Base-by-base conservation (phyloP, 306 rosid genomes). In the Coriaria nepalensis region DNA sequence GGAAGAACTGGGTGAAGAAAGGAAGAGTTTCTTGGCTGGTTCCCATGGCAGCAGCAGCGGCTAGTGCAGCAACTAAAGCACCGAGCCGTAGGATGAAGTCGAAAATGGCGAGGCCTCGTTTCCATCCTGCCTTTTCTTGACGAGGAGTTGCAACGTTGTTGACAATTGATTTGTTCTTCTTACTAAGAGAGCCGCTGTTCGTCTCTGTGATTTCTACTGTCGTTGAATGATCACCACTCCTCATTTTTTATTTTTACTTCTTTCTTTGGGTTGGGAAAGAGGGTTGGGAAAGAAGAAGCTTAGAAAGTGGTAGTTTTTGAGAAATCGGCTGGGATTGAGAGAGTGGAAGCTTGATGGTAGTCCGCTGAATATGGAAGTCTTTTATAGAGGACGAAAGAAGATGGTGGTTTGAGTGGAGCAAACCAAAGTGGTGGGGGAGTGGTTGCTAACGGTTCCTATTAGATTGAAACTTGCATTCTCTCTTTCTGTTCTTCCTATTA, bases 1-100 rank as follows among this genome's bases (percentile, higher is more conserved):
- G 93, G 72, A 83, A 80, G 79, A 83, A 87, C 73, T 83, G 95
- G 50, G 95, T 83, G 77, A 81, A 78, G 76, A 83, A 83, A 62
- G 96, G 87, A 15, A 88, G 96, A 41, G 63, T 72, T n/a, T 88
- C 65, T 34, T 76, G 90, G 36, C 81, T 74, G 0, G 78, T 72
- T 39, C 76, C 96, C 96, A 88, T 88, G 13, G 77, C 50, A 32
- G 95, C 81, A 0, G 95, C 86, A 2, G 93, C 93, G 5, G 78
- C 77, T 2, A 83, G 61, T 37, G 83, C 68, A 0, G 95, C 57
- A 0, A 68, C 67, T 0, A 81, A 15, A 4, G 86, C 95, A 6
- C 93, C 93, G 33, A 88, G 57, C 74, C 96, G 83, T 10, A 88
- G 32, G 44, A 88, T 60, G 10, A 88, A 81, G 57, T 88, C 96